Conservation (phyloP, 1,284 basidiomycete species). For the Tilletia caries region DNA sequence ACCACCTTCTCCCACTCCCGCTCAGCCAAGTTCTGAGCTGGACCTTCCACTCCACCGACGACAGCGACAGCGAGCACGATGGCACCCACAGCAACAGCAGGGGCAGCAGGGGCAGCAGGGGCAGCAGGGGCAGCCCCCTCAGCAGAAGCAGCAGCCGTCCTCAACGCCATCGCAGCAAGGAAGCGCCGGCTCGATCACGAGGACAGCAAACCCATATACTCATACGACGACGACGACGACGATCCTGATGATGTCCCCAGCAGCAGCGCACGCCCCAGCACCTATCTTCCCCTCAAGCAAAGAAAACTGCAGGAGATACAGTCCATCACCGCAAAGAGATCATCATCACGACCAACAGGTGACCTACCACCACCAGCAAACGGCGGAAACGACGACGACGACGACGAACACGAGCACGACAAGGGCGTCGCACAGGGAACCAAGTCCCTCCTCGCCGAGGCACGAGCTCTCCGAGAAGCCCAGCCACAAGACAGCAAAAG, state of each 20-base stretch:
- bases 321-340: slow-evolving; percentile 43
- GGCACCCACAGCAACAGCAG: background rate
- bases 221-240: slow-evolving; percentile 48
- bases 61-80: background rate
- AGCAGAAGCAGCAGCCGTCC: slow-evolving; percentile 1
- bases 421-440: slow-evolving; percentile 65
- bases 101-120: background rate
- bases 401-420: slow-evolving; percentile 63
- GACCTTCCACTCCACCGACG: background rate
- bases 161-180: background rate
- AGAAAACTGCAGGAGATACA: slow-evolving; percentile 75
- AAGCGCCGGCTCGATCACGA: slow-evolving; percentile 12
- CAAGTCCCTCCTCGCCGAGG: slow-evolving; percentile 45
- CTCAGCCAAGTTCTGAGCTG: no score
- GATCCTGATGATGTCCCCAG: slow-evolving; percentile 62
- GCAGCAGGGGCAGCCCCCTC: slow-evolving; percentile 1
- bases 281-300: slow-evolving; percentile 81
- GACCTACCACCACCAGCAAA: background rate
- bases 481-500: slow-evolving; percentile 69
- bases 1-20: no score
- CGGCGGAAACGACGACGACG: slow-evolving; percentile 58
- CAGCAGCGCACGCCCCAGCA: slow-evolving; percentile 63
- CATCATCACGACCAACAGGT: background rate
- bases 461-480: slow-evolving; percentile 67
- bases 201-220: slow-evolving; percentile 31